Base-by-base conservation (phyloP, 23 red algal species). In the Agarophyton chilense region DNA sequence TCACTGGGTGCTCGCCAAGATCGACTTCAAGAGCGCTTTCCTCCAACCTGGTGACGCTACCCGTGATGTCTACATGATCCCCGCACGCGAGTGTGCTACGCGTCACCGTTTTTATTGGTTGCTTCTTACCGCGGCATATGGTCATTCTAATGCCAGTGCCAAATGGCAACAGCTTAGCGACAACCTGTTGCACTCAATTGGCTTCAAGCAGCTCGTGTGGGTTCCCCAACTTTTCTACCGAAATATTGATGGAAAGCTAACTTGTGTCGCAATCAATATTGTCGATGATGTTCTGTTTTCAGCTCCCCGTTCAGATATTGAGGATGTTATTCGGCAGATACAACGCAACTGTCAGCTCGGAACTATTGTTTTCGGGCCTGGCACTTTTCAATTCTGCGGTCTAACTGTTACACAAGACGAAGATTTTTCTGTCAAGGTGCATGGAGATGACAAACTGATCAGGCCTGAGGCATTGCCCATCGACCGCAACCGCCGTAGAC, bases 101-200 rank as follows among this genome's bases (percentile, higher is more conserved):
- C 1, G 52, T 46, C 14, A 46, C 17, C 25, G 2, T 10, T 56
- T 53, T 36, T 76, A 87, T 45, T 87, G 66, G 83, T 39, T 87
- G 29, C 66, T 87, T 32, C 52, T 87, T 17, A 24, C 64, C 33
- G 63, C 83, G 19, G 70, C 28, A 10, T 87, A 87, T 38, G 44
- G 83, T 35, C 61, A 75, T 10, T 39, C 55, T 4, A 87, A 74
- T 36, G 63, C 83, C 21, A 75, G 50, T 55, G 65, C 66, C 0
- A 87, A 87, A 75, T 87, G 64, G 83, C 52, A 77, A 22, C n/a
- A 73, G 64, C 66, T 58, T 5, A 87, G 64, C 70, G 65, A 87
- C 33, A 29, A 52, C 0, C 65, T 43, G 11, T 40, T 87, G 42
- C 11, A 10, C 19, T 70, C 26, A 4, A 14, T 87, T 33, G 65